These are phyloP conservation scores for Beauveria asiatica DNA, from an alignment of 2,329 filamentous ascomycete genomes.

Conservation along the genomic window DNA sequence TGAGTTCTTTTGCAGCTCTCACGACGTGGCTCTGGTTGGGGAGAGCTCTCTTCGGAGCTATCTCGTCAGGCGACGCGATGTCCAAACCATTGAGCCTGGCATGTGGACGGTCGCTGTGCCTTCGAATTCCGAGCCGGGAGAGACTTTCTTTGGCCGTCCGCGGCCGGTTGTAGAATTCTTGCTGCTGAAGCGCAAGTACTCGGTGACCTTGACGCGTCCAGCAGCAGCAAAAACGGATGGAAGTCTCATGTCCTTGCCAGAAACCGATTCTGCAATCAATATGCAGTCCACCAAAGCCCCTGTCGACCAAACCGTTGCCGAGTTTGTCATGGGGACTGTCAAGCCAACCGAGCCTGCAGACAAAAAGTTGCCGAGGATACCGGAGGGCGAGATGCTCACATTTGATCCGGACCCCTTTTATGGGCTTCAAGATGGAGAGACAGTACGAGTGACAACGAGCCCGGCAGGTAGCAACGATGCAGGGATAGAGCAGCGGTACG, in stretches of 20 bases:
- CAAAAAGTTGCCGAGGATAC: neutral
- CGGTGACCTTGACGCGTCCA: neutral
- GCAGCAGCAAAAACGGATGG: neutral
- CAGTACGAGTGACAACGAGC: neutral
- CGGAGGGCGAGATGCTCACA: neutral
- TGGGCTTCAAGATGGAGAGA: neutral
- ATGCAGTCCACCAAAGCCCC: neutral
- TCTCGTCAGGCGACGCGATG: neutral
- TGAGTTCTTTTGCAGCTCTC: conserved; percentile 1
- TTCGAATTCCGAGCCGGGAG: no score
- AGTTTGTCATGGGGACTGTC: conserved; percentile 3
- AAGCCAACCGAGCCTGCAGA: neutral
- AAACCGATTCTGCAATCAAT: no score
- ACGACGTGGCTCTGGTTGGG: neutral
- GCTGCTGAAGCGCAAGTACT: neutral
- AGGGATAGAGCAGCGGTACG: neutral
- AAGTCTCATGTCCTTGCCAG: neutral
- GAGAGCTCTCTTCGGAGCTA: neutral
- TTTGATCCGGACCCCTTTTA: neutral
- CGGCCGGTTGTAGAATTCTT: neutral
- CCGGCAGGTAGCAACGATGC: neutral
- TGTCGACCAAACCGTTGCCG: neutral
- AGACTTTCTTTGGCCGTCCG: neutral
- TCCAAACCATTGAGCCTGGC: neutral
- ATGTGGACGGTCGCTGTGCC: conserved; percentile 5